These are phyloP conservation scores for Ascochyta fabae DNA, from an alignment of 2,329 filamentous ascomycete species.

Conservation along the genomic window DNA sequence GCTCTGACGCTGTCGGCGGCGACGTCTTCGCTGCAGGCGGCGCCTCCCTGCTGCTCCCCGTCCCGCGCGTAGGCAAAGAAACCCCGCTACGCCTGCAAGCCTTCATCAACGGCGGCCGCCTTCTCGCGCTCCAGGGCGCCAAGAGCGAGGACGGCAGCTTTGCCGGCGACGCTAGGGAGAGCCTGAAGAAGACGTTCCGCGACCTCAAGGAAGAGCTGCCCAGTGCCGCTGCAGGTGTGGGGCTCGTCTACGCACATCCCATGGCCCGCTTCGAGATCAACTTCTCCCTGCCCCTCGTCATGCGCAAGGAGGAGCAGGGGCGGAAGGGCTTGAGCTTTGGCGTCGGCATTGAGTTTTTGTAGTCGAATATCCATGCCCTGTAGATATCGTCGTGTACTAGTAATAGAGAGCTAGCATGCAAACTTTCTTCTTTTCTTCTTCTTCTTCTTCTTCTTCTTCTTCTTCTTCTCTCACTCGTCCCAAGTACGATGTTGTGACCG, in stretches of 20 bases:
- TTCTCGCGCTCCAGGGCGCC: constrained; percentile 72
- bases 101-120: constrained; percentile 87
- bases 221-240: constrained; percentile 84
- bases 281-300: constrained; percentile 84
- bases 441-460: too few relatives aligned
- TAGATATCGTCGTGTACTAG: constrained; percentile 15
- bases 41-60: constrained; percentile 81
- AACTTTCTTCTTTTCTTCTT: background rate
- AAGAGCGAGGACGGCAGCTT: constrained; percentile 49
- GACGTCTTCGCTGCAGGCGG: constrained; percentile 91
- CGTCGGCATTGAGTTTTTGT: constrained; percentile 96
- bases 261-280: constrained; percentile 95
- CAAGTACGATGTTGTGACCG: too few relatives aligned
- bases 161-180: constrained; percentile 55
- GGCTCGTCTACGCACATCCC: constrained; percentile 92
- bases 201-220: constrained; percentile 79
- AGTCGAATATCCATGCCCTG: constrained; percentile 36
- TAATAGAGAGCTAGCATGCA: constrained; percentile 12
- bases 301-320: constrained; percentile 82
- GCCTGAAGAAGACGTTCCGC: constrained; percentile 39
- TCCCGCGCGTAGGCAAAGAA: constrained; percentile 81
- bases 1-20: constrained; percentile 83
- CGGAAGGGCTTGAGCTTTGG: constrained; percentile 93
- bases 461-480: background rate
- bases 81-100: constrained; percentile 86